A percentile compares a stretch with the other conserved stretches of the same genome.
Conservation (phyloP, 1,284 basidiomycete genomes). For the Chiua sp. region DNA sequence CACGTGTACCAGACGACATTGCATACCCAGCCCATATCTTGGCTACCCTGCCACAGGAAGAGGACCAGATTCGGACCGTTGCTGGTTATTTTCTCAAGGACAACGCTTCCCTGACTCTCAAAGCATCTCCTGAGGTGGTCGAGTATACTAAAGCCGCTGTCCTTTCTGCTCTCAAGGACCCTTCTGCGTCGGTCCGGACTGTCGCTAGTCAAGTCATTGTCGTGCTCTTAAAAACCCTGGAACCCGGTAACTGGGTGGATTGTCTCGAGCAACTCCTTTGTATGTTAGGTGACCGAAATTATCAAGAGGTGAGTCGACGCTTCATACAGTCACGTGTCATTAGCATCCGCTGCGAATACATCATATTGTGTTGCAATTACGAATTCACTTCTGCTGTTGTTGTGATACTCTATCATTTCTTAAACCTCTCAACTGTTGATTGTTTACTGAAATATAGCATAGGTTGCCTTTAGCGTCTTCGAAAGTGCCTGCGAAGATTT, state of each 20-base stretch:
- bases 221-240: slow-evolving; percentile 82
- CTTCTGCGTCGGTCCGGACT: slow-evolving; percentile 85
- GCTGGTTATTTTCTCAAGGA: slow-evolving; percentile 98
- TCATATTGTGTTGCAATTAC: neutral
- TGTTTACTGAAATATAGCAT: slow-evolving; percentile 27
- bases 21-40: slow-evolving; percentile 97
- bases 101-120: slow-evolving; percentile 78
- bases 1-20: slow-evolving; percentile 91
- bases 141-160: slow-evolving; percentile 86
- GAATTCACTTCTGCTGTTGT: slow-evolving; percentile 2
- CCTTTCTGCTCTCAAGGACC: slow-evolving; percentile 81
- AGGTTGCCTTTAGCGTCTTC: slow-evolving; percentile 95
- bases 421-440: slow-evolving; percentile 9
- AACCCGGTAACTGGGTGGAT: slow-evolving; percentile 92
- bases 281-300: slow-evolving; percentile 76
- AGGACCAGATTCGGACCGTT: slow-evolving; percentile 91
- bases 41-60: slow-evolving; percentile 79
- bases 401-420: slow-evolving; percentile 3
- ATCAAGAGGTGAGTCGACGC: slow-evolving; percentile 77
- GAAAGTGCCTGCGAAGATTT: slow-evolving; percentile 98
- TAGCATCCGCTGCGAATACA: no score
- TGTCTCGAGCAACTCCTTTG: slow-evolving; percentile 84
- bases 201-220: slow-evolving; percentile 92
- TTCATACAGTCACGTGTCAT: neutral
- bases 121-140: slow-evolving; percentile 68